Evolutionary conservation across 768 basidiomycete genomes (phyloP), one percentile per base, ranked within the genome.

Genomic region (Porpolomopsis calyptriformis): DNA sequence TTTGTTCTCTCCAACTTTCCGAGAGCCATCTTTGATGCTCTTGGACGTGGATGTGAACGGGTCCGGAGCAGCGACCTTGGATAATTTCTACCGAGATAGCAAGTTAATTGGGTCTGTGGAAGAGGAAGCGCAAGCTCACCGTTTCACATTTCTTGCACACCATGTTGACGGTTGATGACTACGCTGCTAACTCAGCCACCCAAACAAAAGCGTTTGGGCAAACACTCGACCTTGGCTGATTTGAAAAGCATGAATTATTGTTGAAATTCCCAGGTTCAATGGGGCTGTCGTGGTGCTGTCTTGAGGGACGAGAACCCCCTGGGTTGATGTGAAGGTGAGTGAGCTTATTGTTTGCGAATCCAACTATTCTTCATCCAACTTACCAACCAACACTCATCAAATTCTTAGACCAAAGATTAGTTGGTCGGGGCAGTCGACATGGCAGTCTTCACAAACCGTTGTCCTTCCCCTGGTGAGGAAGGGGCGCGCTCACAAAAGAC

Each of bases 91-190:
- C 60, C 58, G 56, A 56, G 52, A 61, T 49, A 45, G 27, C 49
- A 23, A 44, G 37, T n/a, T n/a, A 44, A 12, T 34, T 14, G 8
- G 51, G 39, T 42, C 18, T 4, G 34, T n/a, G 18, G 11, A 18
- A 35, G 9, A 8, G 24, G 11, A 42, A 19, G n/a, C 26, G 22
- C 14, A 33, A 20, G 61, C 72, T 34, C 49, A 77, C 86, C 63
- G 74, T 69, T 67, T 87, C 85, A 64, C 87, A 90, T 72, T 86
- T 90, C 65, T 75, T 80, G 70, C 87, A 90, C 52, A 90, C 87
- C 87, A 90, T 90, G 9, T 29, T 20, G 26, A 10, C 12, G 65
- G 47, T 56, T 12, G 29, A 7, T 11, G 43, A n/a, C 4, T 41
- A 26, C 23, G 43, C 9, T 6, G 20, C 37, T 39, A 11, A 20